These are phyloP conservation scores for Nakaseomyces sp. DNA, from an alignment of 1,139 yeast species.

Conservation along the genomic window DNA sequence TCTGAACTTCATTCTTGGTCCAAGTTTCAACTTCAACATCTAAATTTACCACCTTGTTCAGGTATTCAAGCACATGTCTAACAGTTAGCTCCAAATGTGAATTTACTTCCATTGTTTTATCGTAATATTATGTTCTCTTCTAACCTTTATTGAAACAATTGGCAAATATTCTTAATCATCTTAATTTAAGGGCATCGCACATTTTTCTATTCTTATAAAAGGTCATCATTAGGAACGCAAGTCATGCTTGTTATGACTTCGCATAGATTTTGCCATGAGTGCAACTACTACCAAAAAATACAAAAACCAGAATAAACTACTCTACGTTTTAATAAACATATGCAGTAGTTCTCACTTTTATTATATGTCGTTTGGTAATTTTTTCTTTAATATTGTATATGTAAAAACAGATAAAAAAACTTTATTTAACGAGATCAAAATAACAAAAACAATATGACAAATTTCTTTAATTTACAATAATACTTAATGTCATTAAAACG, in stretches of 20 bases:
- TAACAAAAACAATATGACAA: background rate
- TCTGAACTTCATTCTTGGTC: background rate
- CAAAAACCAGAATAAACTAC: too few species aligned
- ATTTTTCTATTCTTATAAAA: background rate
- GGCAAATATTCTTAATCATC: too few species aligned
- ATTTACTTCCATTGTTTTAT: background rate
- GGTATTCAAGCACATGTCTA: background rate
- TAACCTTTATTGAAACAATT: too few species aligned
- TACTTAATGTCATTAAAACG: background rate
- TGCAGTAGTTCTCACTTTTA: too few species aligned
- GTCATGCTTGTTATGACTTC: too few species aligned
- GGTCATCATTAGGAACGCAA: background rate
- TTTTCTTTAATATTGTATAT: too few species aligned
- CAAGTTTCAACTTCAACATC: background rate
- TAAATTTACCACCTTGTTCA: background rate
- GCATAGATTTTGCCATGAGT: too few species aligned
- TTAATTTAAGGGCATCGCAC: background rate
- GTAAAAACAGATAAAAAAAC: too few species aligned
- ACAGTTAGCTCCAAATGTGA: background rate
- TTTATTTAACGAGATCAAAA: background rate
- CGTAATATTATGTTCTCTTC: background rate
- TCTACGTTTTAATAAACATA: too few species aligned
- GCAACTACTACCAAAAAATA: too few species aligned
- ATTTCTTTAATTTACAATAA: background rate
- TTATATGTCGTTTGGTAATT: too few species aligned